Conservation (phyloP, 2,329 filamentous ascomycete genomes). For the Septoria petroselini region DNA sequence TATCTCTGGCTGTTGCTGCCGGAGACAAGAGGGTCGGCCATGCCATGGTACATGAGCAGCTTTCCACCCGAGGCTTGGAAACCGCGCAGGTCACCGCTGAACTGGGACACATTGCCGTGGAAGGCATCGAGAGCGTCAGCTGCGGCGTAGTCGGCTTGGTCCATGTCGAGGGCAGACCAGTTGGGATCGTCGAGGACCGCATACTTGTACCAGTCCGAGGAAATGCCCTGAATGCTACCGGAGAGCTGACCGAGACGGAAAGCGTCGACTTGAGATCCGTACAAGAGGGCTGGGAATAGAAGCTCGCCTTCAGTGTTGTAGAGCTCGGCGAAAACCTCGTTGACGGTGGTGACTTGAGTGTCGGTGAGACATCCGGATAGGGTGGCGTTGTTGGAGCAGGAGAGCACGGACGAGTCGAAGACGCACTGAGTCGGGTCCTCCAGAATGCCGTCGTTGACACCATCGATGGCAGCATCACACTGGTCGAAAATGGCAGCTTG, state of each 20-base stretch:
- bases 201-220: slow-evolving; percentile 51
- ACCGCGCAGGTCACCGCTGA: slow-evolving; percentile 38
- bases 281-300: slow-evolving; percentile 52
- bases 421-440: slow-evolving; percentile 48
- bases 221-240: slow-evolving; percentile 45
- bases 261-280: slow-evolving; percentile 46
- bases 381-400: slow-evolving; percentile 39
- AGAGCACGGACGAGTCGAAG: slow-evolving; percentile 39
- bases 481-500: slow-evolving; percentile 47
- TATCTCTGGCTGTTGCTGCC: slow-evolving; percentile 48
- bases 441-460: slow-evolving; percentile 49
- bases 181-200: slow-evolving; percentile 46
- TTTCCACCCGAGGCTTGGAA: slow-evolving; percentile 46
- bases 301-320: slow-evolving; percentile 45
- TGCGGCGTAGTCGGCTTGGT: slow-evolving; percentile 43
- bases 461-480: slow-evolving; percentile 51
- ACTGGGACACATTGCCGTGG: slow-evolving; percentile 44
- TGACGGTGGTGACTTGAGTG: slow-evolving; percentile 46
- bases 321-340: slow-evolving; percentile 44
- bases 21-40: slow-evolving; percentile 46
- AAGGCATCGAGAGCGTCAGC: slow-evolving; percentile 40
- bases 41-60: slow-evolving; percentile 46
- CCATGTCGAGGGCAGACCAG: slow-evolving; percentile 44
- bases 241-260: slow-evolving; percentile 41
- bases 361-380: slow-evolving; percentile 44